Conservation (phyloP, 768 basidiomycete genomes). For the Cystobasidium ongulense region DNA sequence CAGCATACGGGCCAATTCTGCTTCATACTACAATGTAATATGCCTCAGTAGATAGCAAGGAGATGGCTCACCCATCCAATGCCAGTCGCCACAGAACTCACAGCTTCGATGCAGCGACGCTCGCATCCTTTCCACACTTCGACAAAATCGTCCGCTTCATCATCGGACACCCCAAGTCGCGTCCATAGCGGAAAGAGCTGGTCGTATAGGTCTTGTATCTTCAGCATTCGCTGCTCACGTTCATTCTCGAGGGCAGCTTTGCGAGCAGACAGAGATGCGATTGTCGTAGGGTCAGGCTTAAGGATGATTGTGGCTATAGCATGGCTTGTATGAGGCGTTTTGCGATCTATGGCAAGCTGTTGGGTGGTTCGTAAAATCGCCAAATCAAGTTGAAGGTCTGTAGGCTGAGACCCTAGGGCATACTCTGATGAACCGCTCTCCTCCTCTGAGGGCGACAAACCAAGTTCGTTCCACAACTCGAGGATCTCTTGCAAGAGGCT, state of each 20-base stretch:
- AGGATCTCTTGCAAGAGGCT: neutral
- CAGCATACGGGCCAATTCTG: slow-evolving; percentile 81
- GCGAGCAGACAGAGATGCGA: neutral
- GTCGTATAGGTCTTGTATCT: slow-evolving; percentile 90
- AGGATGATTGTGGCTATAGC: neutral
- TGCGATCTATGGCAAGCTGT: neutral
- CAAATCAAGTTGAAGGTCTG: neutral
- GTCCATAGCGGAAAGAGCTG: slow-evolving; percentile 84
- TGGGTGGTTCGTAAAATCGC: neutral
- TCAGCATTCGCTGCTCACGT: slow-evolving; percentile 38
- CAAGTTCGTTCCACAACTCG: slow-evolving; percentile 1
- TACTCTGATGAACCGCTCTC: neutral
- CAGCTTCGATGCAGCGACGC: slow-evolving; percentile 61
- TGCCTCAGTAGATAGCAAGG: neutral
- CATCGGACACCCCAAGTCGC: slow-evolving; percentile 68
- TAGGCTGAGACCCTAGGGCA: neutral
- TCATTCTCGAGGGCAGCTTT: neutral
- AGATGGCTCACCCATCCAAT: neutral
- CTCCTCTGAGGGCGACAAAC: neutral
- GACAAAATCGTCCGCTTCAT: slow-evolving; percentile 84
- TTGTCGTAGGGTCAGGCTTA: neutral
- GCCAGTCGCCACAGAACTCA: slow-evolving; percentile 39
- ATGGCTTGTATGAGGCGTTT: neutral
- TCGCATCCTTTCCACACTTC: slow-evolving; percentile 69
- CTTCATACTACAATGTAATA: slow-evolving; percentile 57